A percentile compares a stretch with the other conserved stretches of the same genome.
Conservation (phyloP, 2,329 filamentous ascomycete species). For the Aspergillus tamarii region DNA sequence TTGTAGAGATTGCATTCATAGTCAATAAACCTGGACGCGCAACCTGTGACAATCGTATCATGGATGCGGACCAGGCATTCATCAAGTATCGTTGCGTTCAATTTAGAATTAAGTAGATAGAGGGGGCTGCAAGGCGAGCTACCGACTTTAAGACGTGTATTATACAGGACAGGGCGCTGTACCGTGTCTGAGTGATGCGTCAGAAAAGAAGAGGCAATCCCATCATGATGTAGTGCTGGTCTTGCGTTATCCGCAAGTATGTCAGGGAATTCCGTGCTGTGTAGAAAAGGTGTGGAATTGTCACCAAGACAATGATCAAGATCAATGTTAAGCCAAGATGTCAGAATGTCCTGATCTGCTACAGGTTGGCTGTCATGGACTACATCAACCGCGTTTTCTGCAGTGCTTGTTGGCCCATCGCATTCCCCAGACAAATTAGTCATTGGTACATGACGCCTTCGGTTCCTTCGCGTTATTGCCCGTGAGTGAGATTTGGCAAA, state of each 20-base stretch:
- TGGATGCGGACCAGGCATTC: conserved; percentile 23
- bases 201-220: not conserved
- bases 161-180: not conserved
- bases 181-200: not conserved
- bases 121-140: conserved; percentile 24
- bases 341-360: not conserved
- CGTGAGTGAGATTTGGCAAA: conserved; percentile 16
- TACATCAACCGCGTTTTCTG: not conserved
- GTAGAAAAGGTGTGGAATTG: not conserved
- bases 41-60: conserved; percentile 24
- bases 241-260: not conserved
- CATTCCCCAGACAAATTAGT: not conserved
- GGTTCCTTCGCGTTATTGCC: not conserved
- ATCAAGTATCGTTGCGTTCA: conserved; percentile 23
- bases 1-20: conserved; percentile 27
- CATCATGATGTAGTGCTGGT: not conserved
- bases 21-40: conserved; percentile 23
- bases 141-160: conserved; percentile 5
- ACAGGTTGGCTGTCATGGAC: not conserved
- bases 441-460: not conserved
- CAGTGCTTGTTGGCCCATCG: not conserved
- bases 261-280: not conserved
- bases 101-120: conserved; percentile 27
- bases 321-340: not conserved
- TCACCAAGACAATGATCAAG: not conserved